phyloP scores from a whole-genome alignment of 768 basidiomycete species.

The Rhodotorula babjevae region DNA sequence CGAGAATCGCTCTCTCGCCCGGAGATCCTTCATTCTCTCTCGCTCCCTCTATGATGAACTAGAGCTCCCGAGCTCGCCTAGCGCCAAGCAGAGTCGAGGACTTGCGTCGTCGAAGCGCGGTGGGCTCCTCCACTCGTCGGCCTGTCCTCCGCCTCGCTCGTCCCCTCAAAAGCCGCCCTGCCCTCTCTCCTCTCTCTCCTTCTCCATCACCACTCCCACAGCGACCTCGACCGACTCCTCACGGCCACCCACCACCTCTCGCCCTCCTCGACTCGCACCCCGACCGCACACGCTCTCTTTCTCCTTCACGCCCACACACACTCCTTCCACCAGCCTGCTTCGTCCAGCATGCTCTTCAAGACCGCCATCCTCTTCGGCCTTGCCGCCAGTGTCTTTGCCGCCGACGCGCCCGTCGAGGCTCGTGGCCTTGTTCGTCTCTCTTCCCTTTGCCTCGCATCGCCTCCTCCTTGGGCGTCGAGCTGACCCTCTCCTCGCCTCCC shows the following conservation, averaged over 20 bases:
- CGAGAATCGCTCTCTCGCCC: no score
- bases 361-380: constrained; percentile 7
- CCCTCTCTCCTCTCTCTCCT: background rate
- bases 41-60: background rate
- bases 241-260: background rate
- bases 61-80: background rate
- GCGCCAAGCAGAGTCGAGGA: no score
- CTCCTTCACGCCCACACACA: background rate
- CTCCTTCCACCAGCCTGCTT: background rate
- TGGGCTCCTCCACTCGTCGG: background rate
- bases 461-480: background rate
- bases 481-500: background rate
- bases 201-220: background rate
- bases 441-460: background rate
- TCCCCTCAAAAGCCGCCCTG: background rate
- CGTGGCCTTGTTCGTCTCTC: background rate
- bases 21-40: no score
- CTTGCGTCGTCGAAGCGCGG: no score
- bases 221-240: background rate
- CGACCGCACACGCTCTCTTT: background rate
- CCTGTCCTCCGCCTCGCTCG: background rate
- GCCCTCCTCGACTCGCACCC: background rate
- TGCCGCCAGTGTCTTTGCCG: background rate
- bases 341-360: constrained; percentile 21
- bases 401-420: constrained; percentile 1